phyloP scores from a whole-genome alignment of 176 grass and related monocot species.

The maize (Zea mays) region DNA sequence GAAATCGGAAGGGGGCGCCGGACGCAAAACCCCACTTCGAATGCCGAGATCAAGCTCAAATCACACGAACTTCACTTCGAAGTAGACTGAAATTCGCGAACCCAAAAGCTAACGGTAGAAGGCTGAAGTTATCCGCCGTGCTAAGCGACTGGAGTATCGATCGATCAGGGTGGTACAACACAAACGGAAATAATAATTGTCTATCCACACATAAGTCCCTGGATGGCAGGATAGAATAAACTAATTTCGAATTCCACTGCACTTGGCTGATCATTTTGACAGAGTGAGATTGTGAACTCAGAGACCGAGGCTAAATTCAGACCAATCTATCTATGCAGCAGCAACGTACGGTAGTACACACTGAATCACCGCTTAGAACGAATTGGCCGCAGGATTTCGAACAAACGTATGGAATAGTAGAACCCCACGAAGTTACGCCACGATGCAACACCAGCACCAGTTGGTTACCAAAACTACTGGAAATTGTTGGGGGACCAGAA shows the following conservation, averaged over 20 bases:
- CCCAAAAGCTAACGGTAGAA: neutral
- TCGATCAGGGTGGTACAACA: neutral
- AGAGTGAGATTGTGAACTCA: neutral
- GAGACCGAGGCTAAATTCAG: neutral
- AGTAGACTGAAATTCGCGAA: neutral
- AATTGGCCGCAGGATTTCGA: neutral
- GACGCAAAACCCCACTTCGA: neutral
- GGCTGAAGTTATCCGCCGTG: neutral
- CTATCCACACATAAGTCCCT: neutral
- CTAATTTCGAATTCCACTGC: neutral
- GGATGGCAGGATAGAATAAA: neutral
- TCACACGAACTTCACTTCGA: neutral
- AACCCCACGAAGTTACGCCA: neutral
- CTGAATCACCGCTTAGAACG: neutral
- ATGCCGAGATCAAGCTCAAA: neutral
- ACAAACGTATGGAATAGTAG: neutral
- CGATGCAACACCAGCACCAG: neutral
- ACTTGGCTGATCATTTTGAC: neutral
- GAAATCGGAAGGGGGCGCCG: neutral
- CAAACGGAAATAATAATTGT: neutral
- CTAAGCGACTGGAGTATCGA: neutral
- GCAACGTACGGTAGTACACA: neutral
- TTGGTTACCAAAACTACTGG: neutral
- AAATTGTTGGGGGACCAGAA: constrained; percentile 15
- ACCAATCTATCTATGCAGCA: neutral